Percentiles rank a stretch among this genome's conserved stretches.
Evolutionary conservation across 2,329 filamentous ascomycete genomes (phyloP).

Genomic region (Ceratocystiopsis sp.): DNA sequence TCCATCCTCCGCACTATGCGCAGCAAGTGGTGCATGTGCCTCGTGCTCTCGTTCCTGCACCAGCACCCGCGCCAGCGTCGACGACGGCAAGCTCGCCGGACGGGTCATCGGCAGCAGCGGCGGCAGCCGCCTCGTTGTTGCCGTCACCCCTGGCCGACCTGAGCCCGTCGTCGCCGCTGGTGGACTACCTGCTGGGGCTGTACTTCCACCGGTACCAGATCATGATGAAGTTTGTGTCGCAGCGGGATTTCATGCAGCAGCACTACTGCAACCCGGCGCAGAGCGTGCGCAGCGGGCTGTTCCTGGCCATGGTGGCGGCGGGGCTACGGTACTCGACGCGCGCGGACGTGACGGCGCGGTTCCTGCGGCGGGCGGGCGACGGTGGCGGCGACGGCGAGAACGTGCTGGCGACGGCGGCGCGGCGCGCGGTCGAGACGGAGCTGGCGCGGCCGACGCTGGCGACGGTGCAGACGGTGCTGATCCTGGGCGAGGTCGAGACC

Average conservation of each 20-base stretch:
- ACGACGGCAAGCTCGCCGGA: no score
- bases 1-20: no score
- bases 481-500: constrained; percentile 6
- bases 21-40: no score
- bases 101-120: not conserved
- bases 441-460: constrained; percentile 1
- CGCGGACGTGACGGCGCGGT: constrained; percentile 1
- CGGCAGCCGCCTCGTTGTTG: not conserved
- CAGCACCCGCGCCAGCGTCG: no score
- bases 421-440: constrained; percentile 3
- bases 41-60: no score
- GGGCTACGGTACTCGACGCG: constrained; percentile 4
- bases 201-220: constrained; percentile 6
- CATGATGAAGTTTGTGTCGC: constrained; percentile 6
- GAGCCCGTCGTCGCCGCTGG: constrained; percentile 1
- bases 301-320: constrained; percentile 6
- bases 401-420: constrained; percentile 1
- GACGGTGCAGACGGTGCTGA: constrained; percentile 6
- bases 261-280: not conserved
- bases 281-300: constrained; percentile 1
- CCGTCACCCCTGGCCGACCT: not conserved
- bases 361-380: not conserved
- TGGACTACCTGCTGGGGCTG: constrained; percentile 4
- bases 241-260: constrained; percentile 1
- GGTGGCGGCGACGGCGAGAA: constrained; percentile 2